phyloP scores from a whole-genome alignment of 805 yeast species.

The Wickerhamiella brachini region DNA sequence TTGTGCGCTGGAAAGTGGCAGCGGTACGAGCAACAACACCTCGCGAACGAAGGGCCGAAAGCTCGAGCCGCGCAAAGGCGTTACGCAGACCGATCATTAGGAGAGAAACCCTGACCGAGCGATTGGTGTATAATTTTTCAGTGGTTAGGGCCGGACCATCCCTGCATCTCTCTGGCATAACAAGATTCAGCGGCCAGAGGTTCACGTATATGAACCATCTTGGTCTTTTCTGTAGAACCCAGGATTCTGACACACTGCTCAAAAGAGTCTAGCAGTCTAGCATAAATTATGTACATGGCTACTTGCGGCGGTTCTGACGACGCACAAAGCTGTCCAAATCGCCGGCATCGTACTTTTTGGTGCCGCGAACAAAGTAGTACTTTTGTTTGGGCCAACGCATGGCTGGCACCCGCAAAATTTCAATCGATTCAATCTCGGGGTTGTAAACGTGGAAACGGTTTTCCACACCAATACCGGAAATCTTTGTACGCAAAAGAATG shows the following conservation, averaged over 20 bases:
- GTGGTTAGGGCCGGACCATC: not conserved
- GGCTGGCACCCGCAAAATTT: slow-evolving; percentile 57
- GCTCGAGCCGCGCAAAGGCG: not conserved
- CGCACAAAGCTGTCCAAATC: slow-evolving; percentile 25
- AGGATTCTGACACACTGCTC: no score
- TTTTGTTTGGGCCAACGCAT: slow-evolving; percentile 67
- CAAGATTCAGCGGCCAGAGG: no score
- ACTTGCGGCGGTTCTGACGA: slow-evolving; percentile 17
- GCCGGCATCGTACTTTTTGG: slow-evolving; percentile 27
- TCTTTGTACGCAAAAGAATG: slow-evolving; percentile 68
- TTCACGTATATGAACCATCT: no score
- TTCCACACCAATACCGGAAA: slow-evolving; percentile 76
- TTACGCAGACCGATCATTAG: not conserved
- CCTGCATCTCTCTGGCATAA: no score
- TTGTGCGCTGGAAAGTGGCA: slow-evolving; percentile 78
- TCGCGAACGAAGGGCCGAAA: slow-evolving; percentile 1
- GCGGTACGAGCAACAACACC: slow-evolving; percentile 28
- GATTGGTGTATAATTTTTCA: not conserved
- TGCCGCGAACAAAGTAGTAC: slow-evolving; percentile 75
- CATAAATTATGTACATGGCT: not conserved
- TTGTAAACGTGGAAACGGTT: slow-evolving; percentile 65
- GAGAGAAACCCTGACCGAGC: not conserved
- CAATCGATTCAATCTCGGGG: slow-evolving; percentile 65
- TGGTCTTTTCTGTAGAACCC: no score
- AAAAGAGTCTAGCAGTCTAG: not conserved